phyloP scores from a whole-genome alignment of 2,329 filamentous ascomycete genomes.

The Aureobasidium sp. region DNA sequence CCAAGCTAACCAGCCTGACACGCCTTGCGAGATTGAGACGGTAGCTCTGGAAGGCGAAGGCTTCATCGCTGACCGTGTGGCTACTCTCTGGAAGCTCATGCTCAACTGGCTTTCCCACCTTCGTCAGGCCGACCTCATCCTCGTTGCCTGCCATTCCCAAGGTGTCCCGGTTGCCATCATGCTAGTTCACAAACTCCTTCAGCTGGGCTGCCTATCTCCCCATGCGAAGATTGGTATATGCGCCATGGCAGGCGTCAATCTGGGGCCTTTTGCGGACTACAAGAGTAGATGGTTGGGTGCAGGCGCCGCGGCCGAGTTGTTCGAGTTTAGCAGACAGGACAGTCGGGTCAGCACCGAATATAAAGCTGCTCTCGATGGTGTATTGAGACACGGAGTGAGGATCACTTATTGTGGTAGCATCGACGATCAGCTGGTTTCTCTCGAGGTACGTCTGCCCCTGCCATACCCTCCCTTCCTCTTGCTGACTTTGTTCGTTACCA shows the following conservation, averaged over 20 bases:
- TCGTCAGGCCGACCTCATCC: constrained; percentile 74
- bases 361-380: constrained; percentile 62
- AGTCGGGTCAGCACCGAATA: constrained; percentile 79
- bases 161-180: constrained; percentile 91
- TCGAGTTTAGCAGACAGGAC: constrained; percentile 78
- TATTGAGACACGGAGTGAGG: constrained; percentile 68
- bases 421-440: constrained; percentile 88
- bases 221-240: constrained; percentile 71
- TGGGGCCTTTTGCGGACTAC: constrained; percentile 88
- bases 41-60: constrained; percentile 93
- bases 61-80: constrained; percentile 78
- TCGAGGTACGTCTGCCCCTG: constrained; percentile 58
- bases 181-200: constrained; percentile 84
- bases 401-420: constrained; percentile 89
- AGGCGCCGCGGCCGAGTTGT: constrained; percentile 84
- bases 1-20: constrained; percentile 49
- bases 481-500: constrained; percentile 15
- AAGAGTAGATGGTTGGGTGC: constrained; percentile 74
- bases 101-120: constrained; percentile 93
- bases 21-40: constrained; percentile 77
- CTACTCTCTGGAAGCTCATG: constrained; percentile 87
- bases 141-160: constrained; percentile 92
- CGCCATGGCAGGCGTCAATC: constrained; percentile 80
- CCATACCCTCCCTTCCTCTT: too few relatives aligned
- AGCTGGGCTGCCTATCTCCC: constrained; percentile 71